Evolutionary conservation across 257 asterid species (phyloP).

Genomic region (Petunia axillaris): DNA sequence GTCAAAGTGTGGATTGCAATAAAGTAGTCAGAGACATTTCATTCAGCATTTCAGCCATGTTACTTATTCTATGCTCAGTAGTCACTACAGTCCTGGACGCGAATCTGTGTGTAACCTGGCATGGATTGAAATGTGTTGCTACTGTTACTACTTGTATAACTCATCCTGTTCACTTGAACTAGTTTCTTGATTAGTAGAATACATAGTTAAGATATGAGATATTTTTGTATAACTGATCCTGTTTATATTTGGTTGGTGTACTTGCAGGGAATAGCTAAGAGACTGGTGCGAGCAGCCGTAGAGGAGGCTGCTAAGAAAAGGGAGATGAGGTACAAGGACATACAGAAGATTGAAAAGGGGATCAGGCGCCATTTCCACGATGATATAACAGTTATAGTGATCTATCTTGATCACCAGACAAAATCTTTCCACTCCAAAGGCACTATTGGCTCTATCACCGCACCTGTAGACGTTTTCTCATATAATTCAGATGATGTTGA

Average conservation of each 20-base stretch:
- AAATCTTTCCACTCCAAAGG: constrained; percentile 39
- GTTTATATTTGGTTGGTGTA: constrained; percentile 1
- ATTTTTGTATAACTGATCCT: background rate
- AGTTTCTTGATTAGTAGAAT: background rate
- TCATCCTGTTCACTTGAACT: background rate
- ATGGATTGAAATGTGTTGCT: constrained; percentile 17
- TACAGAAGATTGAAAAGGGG: constrained; percentile 83
- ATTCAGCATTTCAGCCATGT: constrained; percentile 2
- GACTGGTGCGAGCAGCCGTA: constrained; percentile 81
- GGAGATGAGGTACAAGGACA: constrained; percentile 79
- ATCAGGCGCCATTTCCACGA: constrained; percentile 91
- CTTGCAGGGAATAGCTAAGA: constrained; percentile 92
- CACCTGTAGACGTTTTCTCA: constrained; percentile 82
- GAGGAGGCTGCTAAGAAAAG: constrained; percentile 90
- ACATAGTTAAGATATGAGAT: background rate
- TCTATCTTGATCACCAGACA: constrained; percentile 66
- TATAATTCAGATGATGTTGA: constrained; percentile 53
- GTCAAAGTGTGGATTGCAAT: background rate
- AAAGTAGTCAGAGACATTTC: constrained; percentile 11
- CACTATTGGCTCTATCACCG: constrained; percentile 42
- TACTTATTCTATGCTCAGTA: background rate
- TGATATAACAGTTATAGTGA: constrained; percentile 80
- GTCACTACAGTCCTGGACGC: background rate
- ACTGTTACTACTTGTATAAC: background rate
- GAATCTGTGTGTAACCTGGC: background rate